Evolutionary conservation across 148 eudicot species (phyloP).

Genomic region (Silene uniflora): DNA sequence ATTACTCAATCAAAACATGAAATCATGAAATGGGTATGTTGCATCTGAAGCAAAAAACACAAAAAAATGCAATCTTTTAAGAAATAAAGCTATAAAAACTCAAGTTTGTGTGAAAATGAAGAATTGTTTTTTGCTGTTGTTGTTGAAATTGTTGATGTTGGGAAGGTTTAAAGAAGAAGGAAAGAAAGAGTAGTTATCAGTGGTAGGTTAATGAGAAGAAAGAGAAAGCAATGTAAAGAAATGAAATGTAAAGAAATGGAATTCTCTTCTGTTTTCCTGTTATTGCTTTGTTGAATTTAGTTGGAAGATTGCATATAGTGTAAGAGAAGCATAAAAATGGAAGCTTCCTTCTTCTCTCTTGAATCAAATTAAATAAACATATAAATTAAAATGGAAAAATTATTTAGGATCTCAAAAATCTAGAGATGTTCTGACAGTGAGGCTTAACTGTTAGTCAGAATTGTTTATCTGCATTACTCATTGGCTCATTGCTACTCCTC

Average conservation of each 20-base stretch:
- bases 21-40: conserved; percentile 20
- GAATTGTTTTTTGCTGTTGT: conserved; percentile 21
- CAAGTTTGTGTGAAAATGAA: conserved; percentile 13
- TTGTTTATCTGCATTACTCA: neutral
- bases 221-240: conserved; percentile 21
- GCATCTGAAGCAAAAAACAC: neutral
- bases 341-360: conserved; percentile 27
- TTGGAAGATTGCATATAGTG: conserved; percentile 35
- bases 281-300: conserved; percentile 22
- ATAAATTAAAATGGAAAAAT: neutral
- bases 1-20: conserved; percentile 3
- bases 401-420: conserved; percentile 17
- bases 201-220: conserved; percentile 50
- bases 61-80: neutral
- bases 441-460: conserved; percentile 7
- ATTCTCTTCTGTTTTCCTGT: neutral
- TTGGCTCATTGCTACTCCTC: conserved; percentile 3
- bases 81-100: conserved; percentile 9
- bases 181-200: conserved; percentile 39
- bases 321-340: conserved; percentile 43
- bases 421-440: conserved; percentile 16
- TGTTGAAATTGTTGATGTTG: conserved; percentile 23
- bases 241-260: too few relatives aligned
- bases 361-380: neutral
- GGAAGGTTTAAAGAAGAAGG: conserved; percentile 44